These are phyloP conservation scores for Xylariaceae sp. DNA, from an alignment of 2,329 filamentous ascomycete genomes.

Conservation along the genomic window DNA sequence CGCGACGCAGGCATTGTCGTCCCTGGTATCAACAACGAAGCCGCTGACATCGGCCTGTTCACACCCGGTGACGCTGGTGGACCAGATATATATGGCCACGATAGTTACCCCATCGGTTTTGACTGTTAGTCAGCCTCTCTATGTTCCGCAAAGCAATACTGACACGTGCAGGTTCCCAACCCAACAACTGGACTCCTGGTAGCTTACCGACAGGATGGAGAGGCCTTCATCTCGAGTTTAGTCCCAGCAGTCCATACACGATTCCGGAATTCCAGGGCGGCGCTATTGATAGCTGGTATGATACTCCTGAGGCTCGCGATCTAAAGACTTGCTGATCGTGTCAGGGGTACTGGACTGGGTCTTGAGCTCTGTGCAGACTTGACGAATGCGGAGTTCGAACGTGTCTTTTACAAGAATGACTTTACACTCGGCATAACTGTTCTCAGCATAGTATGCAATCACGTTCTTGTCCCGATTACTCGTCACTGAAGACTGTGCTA, in stretches of 20 bases:
- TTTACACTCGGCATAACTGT: constrained; percentile 53
- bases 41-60: constrained; percentile 11
- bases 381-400: constrained; percentile 69
- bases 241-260: constrained; percentile 22
- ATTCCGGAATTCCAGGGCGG: constrained; percentile 63
- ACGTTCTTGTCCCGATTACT: not conserved
- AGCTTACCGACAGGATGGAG: constrained; percentile 10
- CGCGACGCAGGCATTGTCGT: constrained; percentile 68
- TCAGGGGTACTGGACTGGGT: constrained; percentile 66
- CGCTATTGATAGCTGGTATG: constrained; percentile 16
- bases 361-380: constrained; percentile 63
- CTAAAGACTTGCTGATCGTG: constrained; percentile 67
- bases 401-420: constrained; percentile 78
- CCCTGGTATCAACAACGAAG: constrained; percentile 54
- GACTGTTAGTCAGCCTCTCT: constrained; percentile 44
- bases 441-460: constrained; percentile 50
- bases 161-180: constrained; percentile 43
- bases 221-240: constrained; percentile 18
- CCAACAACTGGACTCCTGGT: constrained; percentile 21
- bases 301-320: not conserved
- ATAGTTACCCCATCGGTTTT: constrained; percentile 61
- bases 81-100: constrained; percentile 46
- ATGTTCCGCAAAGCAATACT: not conserved
- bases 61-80: constrained; percentile 13
- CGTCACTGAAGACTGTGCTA: not conserved